Evolutionary conservation across 306 rosid species (phyloP), one percentile per base, ranked within the genome.

Genomic region (Trifolium repens): DNA sequence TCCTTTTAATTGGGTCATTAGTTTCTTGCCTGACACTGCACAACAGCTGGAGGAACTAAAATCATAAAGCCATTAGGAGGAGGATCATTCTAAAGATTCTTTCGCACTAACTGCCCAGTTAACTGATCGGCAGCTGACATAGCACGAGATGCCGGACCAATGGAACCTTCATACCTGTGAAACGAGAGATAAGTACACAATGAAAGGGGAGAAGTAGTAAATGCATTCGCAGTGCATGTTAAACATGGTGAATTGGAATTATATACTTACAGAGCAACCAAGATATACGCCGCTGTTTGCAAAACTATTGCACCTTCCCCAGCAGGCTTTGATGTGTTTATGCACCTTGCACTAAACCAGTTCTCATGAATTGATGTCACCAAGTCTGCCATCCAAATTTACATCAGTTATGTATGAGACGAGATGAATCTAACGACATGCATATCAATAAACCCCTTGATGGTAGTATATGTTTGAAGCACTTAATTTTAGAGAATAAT

Each of bases 111-210:
- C 69, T 86, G 96, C 87, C 85, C 84, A 3, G 88, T 79, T 80
- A 91, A 86, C 78, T 91, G 97, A 84, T 94, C 98, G 78, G 81
- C 89, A 67, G 93, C 88, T 13, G 78, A 88, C 96, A 94, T 91
- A n/a, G 98, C 96, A 69, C 97, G 91, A 75, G 98, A 94, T 49
- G 97, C 98, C 0, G 96, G 87, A 57, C 91, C 97, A 47, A 91
- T 91, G 50, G 98, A 87, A 72, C 96, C 98, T 60, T 90, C 97
- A 22, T 94, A 94, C 81, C 98, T 94, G 90, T 72, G 26, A 40
- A 70, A 79, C 32, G 8, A 16, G 26, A 35, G 55, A 76, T 71
- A 46, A 75, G 49, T 4, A 71, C 17, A 67, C 44, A 26, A 8
- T 57, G 24, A 42, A 17, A 73, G 65, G 69, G 14, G 69, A 57